Base-by-base conservation (phyloP, 2,329 filamentous ascomycete species). In the Helotiales sp. region DNA sequence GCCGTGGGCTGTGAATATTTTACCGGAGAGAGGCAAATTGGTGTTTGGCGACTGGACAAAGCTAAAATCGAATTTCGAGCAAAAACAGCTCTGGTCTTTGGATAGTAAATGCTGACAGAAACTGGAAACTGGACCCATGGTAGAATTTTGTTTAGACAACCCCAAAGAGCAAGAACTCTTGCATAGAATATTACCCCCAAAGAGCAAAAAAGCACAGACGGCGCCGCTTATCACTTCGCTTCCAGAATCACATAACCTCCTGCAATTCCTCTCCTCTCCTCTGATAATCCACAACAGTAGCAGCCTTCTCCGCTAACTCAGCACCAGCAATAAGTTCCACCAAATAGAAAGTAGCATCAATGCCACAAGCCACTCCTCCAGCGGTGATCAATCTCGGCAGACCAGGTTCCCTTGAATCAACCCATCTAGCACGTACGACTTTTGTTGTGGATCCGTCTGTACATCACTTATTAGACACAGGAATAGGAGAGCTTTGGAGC, bases 311-410 rank as follows among this genome's bases (percentile, higher is more conserved):
- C 1, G 45, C 59, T 13, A 62, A 1, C n/a, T 62, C 45, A 2
- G 26, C 8, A 2, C 59, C 59, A 17, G 59, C 32, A 52, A 62
- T 62, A 6, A 50, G 10, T n/a, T 62, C 59, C 20, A 50, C n/a
- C n/a, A 62, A 30, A 13, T 62, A 20, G 22, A 62, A 52, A 28
- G 59, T 50, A 24, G 59, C 59, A n/a, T 62, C 59, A 50, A 62
- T 62, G 6, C 59, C 59, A 28, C 59, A 62, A n/a, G 59, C 45
- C n/a, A 62, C 59, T n/a, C 59, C 59, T 6, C 43, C 47, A n/a
- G 43, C 43, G 3, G 45, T 62, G 17, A 61, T 61, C 10, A 61
- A 17, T 61, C 58, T 47, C 13, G 58, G 58, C n/a, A 47, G 7
- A 2, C 26, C n/a, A 4, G 32, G 20, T 13, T 52, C 59, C 13